Conservation (phyloP, 1,284 basidiomycete species). For the Pascua sp. region DNA sequence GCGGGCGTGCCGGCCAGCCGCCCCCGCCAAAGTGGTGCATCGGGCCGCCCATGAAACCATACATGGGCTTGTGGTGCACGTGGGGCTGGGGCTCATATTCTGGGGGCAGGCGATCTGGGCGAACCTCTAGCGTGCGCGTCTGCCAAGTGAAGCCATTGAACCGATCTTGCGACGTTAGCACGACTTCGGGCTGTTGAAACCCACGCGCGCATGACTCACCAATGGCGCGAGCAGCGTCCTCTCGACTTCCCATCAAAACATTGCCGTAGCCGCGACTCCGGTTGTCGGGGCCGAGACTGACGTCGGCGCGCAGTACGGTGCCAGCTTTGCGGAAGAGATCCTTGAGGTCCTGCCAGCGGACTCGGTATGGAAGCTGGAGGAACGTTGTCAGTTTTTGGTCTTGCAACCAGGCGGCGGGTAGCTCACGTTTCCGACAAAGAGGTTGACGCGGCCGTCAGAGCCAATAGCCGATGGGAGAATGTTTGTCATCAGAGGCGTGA, state of each 20-base stretch:
- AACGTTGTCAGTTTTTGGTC: conserved; percentile 2
- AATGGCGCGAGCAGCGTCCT: conserved; percentile 85
- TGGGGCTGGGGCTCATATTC: conserved; percentile 55
- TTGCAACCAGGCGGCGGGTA: not conserved
- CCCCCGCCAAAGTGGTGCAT: conserved; percentile 19
- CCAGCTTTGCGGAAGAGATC: conserved; percentile 93
- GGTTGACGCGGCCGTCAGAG: conserved; percentile 77
- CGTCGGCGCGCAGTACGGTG: conserved; percentile 90
- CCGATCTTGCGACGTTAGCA: conserved; percentile 46
- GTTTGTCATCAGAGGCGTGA: conserved; percentile 47
- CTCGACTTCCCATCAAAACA: conserved; percentile 81
- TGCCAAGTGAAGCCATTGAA: conserved; percentile 92
- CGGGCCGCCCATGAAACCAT: conserved; percentile 11
- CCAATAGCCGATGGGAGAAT: conserved; percentile 46
- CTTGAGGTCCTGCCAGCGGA: conserved; percentile 96
- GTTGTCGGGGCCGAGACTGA: conserved; percentile 86
- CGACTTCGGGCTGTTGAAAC: not conserved
- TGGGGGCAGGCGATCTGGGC: conserved; percentile 70
- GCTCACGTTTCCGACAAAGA: conserved; percentile 83
- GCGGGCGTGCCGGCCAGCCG: conserved; percentile 15
- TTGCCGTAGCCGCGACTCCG: conserved; percentile 89
- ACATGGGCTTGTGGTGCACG: conserved; percentile 29
- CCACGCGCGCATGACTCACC: conserved; percentile 34
- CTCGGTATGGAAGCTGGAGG: conserved; percentile 78
- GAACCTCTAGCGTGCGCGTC: conserved; percentile 80